Percentiles rank a stretch among this genome's conserved stretches.
phyloP scores from a whole-genome alignment of 768 basidiomycete species.

The Boletus edulis region DNA sequence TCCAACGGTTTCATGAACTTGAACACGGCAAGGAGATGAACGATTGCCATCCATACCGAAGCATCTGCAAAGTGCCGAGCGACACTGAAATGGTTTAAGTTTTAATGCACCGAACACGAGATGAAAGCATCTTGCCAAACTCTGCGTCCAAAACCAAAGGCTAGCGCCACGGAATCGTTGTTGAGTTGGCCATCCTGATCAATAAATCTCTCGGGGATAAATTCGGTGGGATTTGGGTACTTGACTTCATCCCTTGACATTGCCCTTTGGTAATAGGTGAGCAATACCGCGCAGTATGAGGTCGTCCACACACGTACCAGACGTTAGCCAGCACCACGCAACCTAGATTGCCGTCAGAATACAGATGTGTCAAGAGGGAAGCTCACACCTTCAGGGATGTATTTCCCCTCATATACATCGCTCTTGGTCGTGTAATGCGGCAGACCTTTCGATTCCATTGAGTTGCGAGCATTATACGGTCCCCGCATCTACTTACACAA shows the following conservation, averaged over 20 bases:
- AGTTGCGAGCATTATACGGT: neutral
- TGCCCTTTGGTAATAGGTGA: constrained; percentile 24
- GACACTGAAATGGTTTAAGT: constrained; percentile 18
- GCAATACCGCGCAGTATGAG: neutral
- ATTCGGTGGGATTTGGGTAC: constrained; percentile 27
- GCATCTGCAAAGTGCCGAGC: constrained; percentile 32
- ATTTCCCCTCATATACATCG: constrained; percentile 25
- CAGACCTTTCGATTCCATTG: constrained; percentile 18
- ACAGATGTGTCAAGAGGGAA: neutral
- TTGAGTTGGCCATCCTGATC: constrained; percentile 23
- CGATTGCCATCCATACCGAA: constrained; percentile 32
- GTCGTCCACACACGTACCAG: constrained; percentile 18
- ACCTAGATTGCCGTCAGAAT: constrained; percentile 22
- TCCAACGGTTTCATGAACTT: constrained; percentile 30
- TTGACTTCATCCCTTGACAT: constrained; percentile 28
- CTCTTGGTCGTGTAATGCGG: constrained; percentile 26
- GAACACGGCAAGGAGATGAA: constrained; percentile 29
- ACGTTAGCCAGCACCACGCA: constrained; percentile 30
- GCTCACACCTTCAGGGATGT: constrained; percentile 26
- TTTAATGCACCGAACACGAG: neutral
- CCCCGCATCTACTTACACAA: constrained; percentile 17
- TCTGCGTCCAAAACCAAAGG: constrained; percentile 32
- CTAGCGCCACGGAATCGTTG: constrained; percentile 19
- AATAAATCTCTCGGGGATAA: constrained; percentile 30
- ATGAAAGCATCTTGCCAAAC: constrained; percentile 16